Base-by-base conservation (phyloP, 371 early-diverging fungal genomes). In the Choanephora cucurbitarum region DNA sequence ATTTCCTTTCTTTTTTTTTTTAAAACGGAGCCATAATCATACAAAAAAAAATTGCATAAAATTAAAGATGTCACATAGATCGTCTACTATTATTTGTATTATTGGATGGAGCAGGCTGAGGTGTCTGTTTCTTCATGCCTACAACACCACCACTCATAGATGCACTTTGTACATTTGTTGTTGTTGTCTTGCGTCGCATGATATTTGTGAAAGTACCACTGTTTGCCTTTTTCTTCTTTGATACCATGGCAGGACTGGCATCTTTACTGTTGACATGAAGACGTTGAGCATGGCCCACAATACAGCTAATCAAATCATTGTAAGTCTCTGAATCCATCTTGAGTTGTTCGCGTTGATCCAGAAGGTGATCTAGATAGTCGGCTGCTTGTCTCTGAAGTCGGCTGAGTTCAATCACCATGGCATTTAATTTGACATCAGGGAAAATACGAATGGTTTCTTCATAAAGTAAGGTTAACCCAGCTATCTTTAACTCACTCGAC, bases 291-390 rank as follows among this genome's bases (percentile, higher is more conserved):
- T 85, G 84, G 13, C 83, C 87, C 5, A 91, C 91, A 44, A 92
- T 75, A 39, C 87, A 87, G 24, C 87, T 89, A 59, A 92, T 92
- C 81, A 92, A 79, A 66, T 90, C 89, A 59, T 92, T 91, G 69
- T 91, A 91, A 55, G 90, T 90, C 51, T 92, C 93, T 19, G 91
- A 87, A 66, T 92, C 93, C 91, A 92, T 91, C 52, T 89, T 76
- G 52, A 91, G 75, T 57, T 90, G 89, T 59, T 92, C 93, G 44
- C 87, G 83, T 58, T 90, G 85, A 66, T 92, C 93, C 52, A 92
- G 73, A 69, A 90, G 80, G 59, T 82, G 81, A 14, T 80, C 80
- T n/a, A 86, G 70, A 44, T 81, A 80, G 8, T 84, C 85, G 7
- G 77, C 76, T 17, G 87, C 83, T 55, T 86, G 87, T 32, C 75